Evolutionary conservation across 371 early-diverging fungal genomes (phyloP).

Genomic region (Mortierella sp.): DNA sequence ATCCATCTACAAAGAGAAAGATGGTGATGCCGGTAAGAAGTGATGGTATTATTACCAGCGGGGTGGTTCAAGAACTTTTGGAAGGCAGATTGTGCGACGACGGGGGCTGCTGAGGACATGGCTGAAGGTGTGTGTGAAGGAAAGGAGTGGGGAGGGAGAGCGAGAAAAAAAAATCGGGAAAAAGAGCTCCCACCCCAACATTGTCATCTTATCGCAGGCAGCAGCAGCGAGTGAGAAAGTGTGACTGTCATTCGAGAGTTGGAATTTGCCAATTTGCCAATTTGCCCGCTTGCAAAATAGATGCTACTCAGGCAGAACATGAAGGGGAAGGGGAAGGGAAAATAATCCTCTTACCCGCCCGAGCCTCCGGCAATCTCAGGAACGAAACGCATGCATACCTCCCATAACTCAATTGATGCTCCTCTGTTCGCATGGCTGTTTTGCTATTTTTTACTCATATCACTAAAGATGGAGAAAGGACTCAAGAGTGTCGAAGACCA

Average conservation of each 20-base stretch:
- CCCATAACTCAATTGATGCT: neutral
- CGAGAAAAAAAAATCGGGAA: slow-evolving; percentile 17
- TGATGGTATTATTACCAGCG: slow-evolving; percentile 64
- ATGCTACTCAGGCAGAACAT: neutral
- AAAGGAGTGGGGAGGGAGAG: slow-evolving; percentile 29
- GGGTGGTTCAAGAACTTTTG: slow-evolving; percentile 84
- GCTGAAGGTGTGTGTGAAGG: neutral
- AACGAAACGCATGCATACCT: neutral
- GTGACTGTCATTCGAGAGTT: neutral
- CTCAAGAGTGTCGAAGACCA: slow-evolving; percentile 3
- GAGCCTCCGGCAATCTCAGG: slow-evolving; percentile 1
- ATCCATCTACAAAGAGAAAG: neutral
- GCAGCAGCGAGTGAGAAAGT: neutral
- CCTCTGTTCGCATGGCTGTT: neutral
- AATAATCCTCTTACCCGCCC: neutral
- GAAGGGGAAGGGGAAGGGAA: neutral
- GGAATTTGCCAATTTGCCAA: too few species aligned
- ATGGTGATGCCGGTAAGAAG: neutral
- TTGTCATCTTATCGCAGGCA: neutral
- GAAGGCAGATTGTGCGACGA: slow-evolving; percentile 69
- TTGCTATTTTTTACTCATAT: neutral
- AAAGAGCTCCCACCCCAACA: slow-evolving; percentile 10
- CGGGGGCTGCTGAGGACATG: slow-evolving; percentile 66
- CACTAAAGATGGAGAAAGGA: too few species aligned
- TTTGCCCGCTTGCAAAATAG: neutral